Percentiles rank a stretch among this genome's conserved stretches.
Evolutionary conservation across 768 basidiomycete species (phyloP).

Genomic region (Tricholoma saponaceum): DNA sequence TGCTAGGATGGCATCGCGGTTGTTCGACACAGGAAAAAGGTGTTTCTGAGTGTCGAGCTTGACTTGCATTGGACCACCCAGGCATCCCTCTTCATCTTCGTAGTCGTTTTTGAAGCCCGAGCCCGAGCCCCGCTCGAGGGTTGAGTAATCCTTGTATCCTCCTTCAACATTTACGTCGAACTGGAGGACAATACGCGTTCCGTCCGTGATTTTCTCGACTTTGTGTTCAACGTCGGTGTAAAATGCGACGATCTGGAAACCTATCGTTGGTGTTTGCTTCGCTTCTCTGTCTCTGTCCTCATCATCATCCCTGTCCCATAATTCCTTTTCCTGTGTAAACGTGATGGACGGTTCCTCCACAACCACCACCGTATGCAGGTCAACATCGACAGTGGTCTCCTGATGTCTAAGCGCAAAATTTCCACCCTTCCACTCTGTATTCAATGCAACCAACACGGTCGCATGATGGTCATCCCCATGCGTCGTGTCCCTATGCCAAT

Average conservation of each 20-base stretch:
- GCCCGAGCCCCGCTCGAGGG: no score
- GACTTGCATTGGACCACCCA: background rate
- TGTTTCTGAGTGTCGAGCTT: background rate
- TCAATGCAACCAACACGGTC: conserved; percentile 14
- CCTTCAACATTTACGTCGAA: conserved; percentile 12
- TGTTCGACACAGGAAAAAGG: background rate
- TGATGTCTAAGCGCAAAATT: conserved; percentile 10
- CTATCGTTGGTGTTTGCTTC: background rate
- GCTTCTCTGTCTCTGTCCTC: background rate
- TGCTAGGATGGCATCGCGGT: background rate
- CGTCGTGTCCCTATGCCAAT: conserved; percentile 18
- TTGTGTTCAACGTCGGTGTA: conserved; percentile 18
- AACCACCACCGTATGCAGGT: conserved; percentile 1
- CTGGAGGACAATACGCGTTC: conserved; percentile 15
- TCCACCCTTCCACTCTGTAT: conserved; percentile 15
- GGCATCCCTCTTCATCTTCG: background rate
- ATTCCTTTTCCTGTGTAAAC: no score
- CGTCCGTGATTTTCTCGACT: conserved; percentile 12
- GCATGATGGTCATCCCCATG: conserved; percentile 16
- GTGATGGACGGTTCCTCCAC: no score
- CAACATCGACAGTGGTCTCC: conserved; percentile 6
- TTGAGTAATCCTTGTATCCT: no score
- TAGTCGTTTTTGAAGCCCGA: no score
- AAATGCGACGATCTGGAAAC: conserved; percentile 9
- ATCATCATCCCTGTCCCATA: no score